Base-by-base conservation (phyloP, 1,139 yeast genomes). In the Pneumocystis murina region DNA sequence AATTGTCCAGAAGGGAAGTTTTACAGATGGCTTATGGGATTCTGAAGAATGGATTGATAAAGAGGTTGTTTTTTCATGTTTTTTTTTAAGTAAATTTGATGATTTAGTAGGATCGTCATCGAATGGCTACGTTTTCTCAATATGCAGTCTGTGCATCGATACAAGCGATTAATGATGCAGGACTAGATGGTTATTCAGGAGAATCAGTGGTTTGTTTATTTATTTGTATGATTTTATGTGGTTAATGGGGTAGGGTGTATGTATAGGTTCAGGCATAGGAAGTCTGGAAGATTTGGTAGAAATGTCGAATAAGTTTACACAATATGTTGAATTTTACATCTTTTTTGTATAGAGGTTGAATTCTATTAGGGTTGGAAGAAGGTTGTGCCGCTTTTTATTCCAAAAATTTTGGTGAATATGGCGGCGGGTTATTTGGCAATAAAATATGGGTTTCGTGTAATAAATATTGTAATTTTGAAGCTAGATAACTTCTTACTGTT, bases 231-330 rank as follows among this genome's bases (percentile, higher is more conserved):
- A 14, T 16, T 28, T 38, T 10, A n/a, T 14, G 33, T 3, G n/a
- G 17, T 24, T 17, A 1, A 68, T 71, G 54, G 72, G 78, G n/a
- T 16, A 67, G 8, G 97, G 97, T 0, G 92, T 89, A 6, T 86
- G 92, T 38, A 82, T 92, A 2, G 98, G 98, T 0, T 85, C 96
- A 2, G 96, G 97, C 0, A 88, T 92, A 64, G 98, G 97, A 0
- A 87, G 95, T 1, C 80, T 92, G 63, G 85, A 84, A 38, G 97
- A 91, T 68, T 75, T 83, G 0, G 85, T 82, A 70, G 83, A 81
- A 60, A 84, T 85, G 72, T 74, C 87, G 17, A 76, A 81, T 10
- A 77, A 75, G 3, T 85, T 82, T 68, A 70, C 74, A 33, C 68
- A 70, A 3, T 72, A 76, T 30, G 69, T 67, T 68, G 65, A 5